These are phyloP conservation scores for Euphrasia arctica DNA, from an alignment of 305 asterid genomes.

Conservation along the genomic window DNA sequence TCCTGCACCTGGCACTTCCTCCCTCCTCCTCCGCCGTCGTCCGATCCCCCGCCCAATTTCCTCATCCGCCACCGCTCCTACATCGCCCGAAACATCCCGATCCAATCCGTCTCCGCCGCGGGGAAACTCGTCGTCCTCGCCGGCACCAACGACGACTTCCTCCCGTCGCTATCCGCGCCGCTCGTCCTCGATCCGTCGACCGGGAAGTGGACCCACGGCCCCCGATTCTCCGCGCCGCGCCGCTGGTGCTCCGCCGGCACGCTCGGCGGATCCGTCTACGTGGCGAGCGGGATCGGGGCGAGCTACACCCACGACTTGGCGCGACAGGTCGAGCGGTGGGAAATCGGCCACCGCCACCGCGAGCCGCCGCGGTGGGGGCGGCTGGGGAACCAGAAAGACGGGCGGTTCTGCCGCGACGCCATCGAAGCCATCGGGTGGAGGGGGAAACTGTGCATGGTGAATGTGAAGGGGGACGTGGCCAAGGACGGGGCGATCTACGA, in stretches of 20 bases:
- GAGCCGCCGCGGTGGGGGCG: conserved; percentile 45
- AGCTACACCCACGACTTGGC: conserved; percentile 59
- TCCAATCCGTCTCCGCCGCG: conserved; percentile 57
- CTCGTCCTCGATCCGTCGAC: conserved; percentile 51
- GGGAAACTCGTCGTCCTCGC: conserved; percentile 65
- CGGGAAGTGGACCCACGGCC: conserved; percentile 51
- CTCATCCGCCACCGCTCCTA: conserved; percentile 76
- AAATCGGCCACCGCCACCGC: conserved; percentile 7
- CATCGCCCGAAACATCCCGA: conserved; percentile 67
- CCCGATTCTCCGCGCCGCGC: conserved; percentile 53
- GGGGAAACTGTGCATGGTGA: conserved; percentile 83
- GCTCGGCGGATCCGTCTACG: conserved; percentile 36
- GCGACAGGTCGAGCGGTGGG: conserved; percentile 78
- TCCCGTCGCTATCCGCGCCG: conserved; percentile 67
- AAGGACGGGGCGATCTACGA: conserved; percentile 72
- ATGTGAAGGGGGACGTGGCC: conserved; percentile 68
- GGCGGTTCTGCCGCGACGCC: conserved; percentile 76
- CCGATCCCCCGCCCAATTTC: conserved; percentile 44
- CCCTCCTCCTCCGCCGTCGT: conserved; percentile 45
- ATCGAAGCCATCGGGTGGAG: conserved; percentile 80
- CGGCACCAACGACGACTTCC: conserved; percentile 61
- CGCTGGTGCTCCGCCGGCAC: conserved; percentile 92
- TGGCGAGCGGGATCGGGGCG: conserved; percentile 85
- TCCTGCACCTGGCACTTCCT: conserved; percentile 50
- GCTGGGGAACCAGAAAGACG: conserved; percentile 50